A percentile compares a stretch with the other conserved stretches of the same genome.
Evolutionary conservation across 352 stramenopile genomes (phyloP).

Genomic region (Nothophytophthora sp.): DNA sequence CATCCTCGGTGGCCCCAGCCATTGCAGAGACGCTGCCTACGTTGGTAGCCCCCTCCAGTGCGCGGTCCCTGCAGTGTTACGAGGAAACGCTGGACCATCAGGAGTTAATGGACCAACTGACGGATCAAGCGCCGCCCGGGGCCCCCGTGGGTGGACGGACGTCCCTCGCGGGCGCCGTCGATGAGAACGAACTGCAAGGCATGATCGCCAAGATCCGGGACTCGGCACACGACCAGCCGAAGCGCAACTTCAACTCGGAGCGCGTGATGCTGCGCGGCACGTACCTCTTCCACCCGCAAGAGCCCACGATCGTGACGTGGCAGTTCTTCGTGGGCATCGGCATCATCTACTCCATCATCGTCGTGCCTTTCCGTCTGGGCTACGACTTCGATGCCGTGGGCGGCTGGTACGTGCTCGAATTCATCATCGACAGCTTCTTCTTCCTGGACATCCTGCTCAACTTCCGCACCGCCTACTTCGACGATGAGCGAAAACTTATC

Average conservation of each 20-base stretch:
- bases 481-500: slow-evolving; percentile 75
- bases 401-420: slow-evolving; percentile 65
- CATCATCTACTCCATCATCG: slow-evolving; percentile 90
- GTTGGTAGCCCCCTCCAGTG: background rate
- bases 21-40: slow-evolving; percentile 3
- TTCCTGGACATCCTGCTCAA: slow-evolving; percentile 85
- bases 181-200: slow-evolving; percentile 26
- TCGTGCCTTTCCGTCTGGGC: slow-evolving; percentile 88
- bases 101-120: slow-evolving; percentile 14
- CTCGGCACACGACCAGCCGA: slow-evolving; percentile 38
- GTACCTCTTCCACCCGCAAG: slow-evolving; percentile 76
- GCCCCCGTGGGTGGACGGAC: slow-evolving; percentile 6
- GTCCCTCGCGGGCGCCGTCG: slow-evolving; percentile 14
- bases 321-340: slow-evolving; percentile 71
- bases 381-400: slow-evolving; percentile 68
- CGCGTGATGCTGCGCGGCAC: slow-evolving; percentile 61
- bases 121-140: slow-evolving; percentile 2
- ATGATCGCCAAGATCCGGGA: slow-evolving; percentile 58
- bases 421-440: slow-evolving; percentile 85
- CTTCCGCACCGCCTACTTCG: slow-evolving; percentile 85
- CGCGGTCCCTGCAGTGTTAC: slow-evolving; percentile 29
- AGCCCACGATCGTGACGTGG: slow-evolving; percentile 67
- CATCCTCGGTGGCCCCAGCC: background rate
- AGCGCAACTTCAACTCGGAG: slow-evolving; percentile 53
- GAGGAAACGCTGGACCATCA: slow-evolving; percentile 15